Evolutionary conservation across 2,329 filamentous ascomycete species (phyloP), one percentile per base, ranked within the genome.

Genomic region (Macrophomina tecta): DNA sequence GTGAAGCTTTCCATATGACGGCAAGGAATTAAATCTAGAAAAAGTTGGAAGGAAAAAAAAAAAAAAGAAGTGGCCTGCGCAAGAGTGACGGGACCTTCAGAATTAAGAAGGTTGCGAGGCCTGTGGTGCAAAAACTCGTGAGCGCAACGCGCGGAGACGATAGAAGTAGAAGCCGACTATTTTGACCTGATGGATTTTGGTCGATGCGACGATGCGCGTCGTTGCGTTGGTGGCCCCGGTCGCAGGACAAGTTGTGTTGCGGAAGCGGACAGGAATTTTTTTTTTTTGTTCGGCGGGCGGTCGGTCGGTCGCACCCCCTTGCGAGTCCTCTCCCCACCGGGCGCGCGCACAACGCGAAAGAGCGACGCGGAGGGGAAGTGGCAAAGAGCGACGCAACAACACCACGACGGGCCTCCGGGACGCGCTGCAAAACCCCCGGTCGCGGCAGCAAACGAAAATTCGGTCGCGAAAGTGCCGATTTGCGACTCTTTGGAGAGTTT

Each of bases 1-100:
- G 56, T 49, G 56, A 53, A 46, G 30, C 55, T 28, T 61, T 53
- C 65, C 65, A 66, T 64, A 60, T 64, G 66, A 67, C 51, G 51
- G 53, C 56, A 52, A 67, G 16, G 34, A 64, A 49, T 62, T 38
- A 62, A 49, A 62, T 14, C 23, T 8, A 40, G 30, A 53, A 52
- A 32, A 62, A 42, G 36, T 38, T 38, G 36, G 45, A 62, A 62
- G 14, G 18, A 8, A 23, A 32, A 53, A 51, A 23, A 4, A 9
- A 45, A 18, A 36, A 55, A 55, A 55, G 36, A 16, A 12, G 46
- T n/a, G 18, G 48, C 36, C 48, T 63, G 56, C 36, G 7, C 23
- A n/a, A 40, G 49, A n/a, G 51, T 30, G 53, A 51, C 34, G 49
- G 58, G 23, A 11, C 9, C 42, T 62, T 30, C 58, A 16, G 38